Base-by-base conservation (phyloP, 192 early-diverging fungal species). In the Blastocladiella britannica region DNA sequence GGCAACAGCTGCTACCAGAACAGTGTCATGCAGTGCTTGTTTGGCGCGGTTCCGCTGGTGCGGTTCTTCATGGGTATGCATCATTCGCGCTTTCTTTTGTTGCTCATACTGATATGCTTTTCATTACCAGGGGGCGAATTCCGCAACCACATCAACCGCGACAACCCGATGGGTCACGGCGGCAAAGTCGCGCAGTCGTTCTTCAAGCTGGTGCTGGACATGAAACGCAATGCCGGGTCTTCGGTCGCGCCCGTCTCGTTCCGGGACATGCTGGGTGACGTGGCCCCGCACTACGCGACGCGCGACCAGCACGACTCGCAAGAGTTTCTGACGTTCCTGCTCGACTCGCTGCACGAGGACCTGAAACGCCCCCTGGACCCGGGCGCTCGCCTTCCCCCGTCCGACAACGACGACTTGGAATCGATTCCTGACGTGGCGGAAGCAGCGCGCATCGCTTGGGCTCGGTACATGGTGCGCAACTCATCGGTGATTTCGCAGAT, bases 301-400 rank as follows among this genome's bases (percentile, higher is more conserved):
- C 82, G 76, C 52, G 89, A 95, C 54, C 94, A 98, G 65, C 90
- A 98, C 27, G 94, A 98, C 69, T 85, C 86, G 0, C 94, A 98
- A 62, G 93, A 96, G 70, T 96, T 98, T 69, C 71, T 94, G 9
- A 72, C 78, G 4, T 96, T 87, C 63, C 64, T 98, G 55, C 65
- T 96, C 25, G 90, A 96, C 72, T 72, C 81, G 0, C 62, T 98
- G 20, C 93, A 98, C 62, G 94, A 96, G 67, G 83, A 91, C 59
- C 62, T 94, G 28, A 98, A 98, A 20, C 37, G 37, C 15, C 37
- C 37, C 0, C 37, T 20, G 2, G 15, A 9, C 2, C 37, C 37
- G 1, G 37, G 37, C 37, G 4, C 7, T 15, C 37, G 15, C 37
- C 37, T 47, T 9, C 37, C 37, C 15, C 37, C 37, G 37, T 47